phyloP scores from a whole-genome alignment of 2,329 filamentous ascomycete species.

The Talaromyces funiculosus region DNA sequence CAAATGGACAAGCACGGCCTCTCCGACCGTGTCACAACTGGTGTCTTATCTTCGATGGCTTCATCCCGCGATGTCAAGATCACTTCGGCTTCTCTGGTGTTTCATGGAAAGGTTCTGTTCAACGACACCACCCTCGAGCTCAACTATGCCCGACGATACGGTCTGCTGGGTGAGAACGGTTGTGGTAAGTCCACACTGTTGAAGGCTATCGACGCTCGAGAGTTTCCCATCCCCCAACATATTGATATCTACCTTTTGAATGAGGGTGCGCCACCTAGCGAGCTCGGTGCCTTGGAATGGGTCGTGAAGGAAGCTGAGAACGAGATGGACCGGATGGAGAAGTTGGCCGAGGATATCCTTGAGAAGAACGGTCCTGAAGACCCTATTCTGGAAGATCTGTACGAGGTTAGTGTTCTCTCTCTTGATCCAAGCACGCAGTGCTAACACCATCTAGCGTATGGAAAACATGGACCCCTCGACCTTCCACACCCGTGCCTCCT shows the following conservation, averaged over 20 bases:
- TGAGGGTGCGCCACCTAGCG: constrained; percentile 84
- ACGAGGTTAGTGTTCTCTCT: constrained; percentile 64
- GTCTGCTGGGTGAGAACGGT: constrained; percentile 95
- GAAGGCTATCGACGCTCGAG: constrained; percentile 87
- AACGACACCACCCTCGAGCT: constrained; percentile 91
- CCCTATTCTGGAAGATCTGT: constrained; percentile 84
- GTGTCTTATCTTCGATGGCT: constrained; percentile 80
- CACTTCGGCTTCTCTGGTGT: constrained; percentile 84
- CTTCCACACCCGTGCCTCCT: constrained; percentile 88
- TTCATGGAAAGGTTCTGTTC: constrained; percentile 95
- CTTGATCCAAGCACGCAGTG: neutral
- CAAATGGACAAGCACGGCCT: constrained; percentile 96
- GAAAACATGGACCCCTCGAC: constrained; percentile 98
- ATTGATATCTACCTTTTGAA: constrained; percentile 98
- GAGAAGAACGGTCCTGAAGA: constrained; percentile 90
- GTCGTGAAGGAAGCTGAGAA: constrained; percentile 91
- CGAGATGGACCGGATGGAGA: constrained; percentile 86
- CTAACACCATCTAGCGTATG: constrained; percentile 64
- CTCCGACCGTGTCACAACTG: constrained; percentile 96
- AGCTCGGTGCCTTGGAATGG: constrained; percentile 92
- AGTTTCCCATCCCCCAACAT: constrained; percentile 93
- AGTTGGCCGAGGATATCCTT: constrained; percentile 76
- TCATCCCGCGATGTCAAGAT: constrained; percentile 96
- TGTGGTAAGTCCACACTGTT: constrained; percentile 98
- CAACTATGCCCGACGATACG: constrained; percentile 87